Evolutionary conservation across 768 basidiomycete genomes (phyloP).

Genomic region (Leucosporidium yakuticum): DNA sequence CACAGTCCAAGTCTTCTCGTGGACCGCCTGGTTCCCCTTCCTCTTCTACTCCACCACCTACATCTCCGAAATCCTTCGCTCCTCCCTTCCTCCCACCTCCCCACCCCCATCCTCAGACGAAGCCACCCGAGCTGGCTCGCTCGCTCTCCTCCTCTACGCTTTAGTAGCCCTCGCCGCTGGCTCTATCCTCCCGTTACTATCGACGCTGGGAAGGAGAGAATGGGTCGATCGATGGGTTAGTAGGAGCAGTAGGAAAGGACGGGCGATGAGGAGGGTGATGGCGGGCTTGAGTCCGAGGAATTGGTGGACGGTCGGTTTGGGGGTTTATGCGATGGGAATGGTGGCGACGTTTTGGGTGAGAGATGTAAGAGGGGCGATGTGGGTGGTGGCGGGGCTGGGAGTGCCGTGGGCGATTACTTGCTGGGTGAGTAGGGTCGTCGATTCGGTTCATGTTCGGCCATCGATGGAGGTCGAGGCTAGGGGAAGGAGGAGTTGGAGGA

Average conservation of each 20-base stretch:
- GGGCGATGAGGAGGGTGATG: neutral
- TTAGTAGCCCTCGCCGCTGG: slow-evolving; percentile 65
- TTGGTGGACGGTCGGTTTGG: slow-evolving; percentile 62
- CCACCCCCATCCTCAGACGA: slow-evolving; percentile 49
- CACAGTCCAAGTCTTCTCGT: slow-evolving; percentile 36
- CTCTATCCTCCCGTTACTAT: slow-evolving; percentile 62
- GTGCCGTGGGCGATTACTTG: slow-evolving; percentile 87
- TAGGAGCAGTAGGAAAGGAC: neutral
- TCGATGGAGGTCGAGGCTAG: too few species aligned
- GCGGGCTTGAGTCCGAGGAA: slow-evolving; percentile 19
- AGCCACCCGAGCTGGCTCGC: slow-evolving; percentile 73
- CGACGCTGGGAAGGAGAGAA: slow-evolving; percentile 14
- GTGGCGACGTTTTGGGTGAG: slow-evolving; percentile 54
- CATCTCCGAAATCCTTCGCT: slow-evolving; percentile 27
- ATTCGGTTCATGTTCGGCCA: too few species aligned
- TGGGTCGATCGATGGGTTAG: too few species aligned
- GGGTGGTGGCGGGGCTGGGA: slow-evolving; percentile 69
- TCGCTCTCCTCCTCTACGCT: slow-evolving; percentile 72
- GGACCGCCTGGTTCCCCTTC: slow-evolving; percentile 36
- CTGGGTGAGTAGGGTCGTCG: slow-evolving; percentile 73
- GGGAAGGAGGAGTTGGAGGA: too few species aligned
- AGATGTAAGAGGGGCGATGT: slow-evolving; percentile 58
- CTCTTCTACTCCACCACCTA: slow-evolving; percentile 34
- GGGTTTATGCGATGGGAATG: slow-evolving; percentile 71
- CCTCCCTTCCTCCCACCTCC: neutral